Conservation (phyloP, 2,329 filamentous ascomycete genomes). For the Lithohypha guttulata region DNA sequence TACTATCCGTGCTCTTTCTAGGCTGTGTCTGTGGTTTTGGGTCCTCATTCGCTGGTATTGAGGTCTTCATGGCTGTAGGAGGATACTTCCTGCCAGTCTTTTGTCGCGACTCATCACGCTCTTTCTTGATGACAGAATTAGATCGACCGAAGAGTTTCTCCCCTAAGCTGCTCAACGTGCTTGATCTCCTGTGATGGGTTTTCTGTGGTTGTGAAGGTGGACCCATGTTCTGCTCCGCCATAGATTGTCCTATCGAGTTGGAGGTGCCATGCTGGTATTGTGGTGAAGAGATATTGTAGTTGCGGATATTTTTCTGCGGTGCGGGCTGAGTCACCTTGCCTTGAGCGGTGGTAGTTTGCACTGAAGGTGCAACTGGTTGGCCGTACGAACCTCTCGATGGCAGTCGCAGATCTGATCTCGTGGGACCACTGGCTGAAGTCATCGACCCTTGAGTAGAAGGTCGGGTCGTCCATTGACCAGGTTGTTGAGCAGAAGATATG, state of each 20-base stretch:
- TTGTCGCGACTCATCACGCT: constrained; percentile 28
- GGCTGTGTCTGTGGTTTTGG: too few species aligned
- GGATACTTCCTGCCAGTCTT: constrained; percentile 61
- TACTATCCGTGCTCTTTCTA: constrained; percentile 61
- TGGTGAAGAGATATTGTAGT: constrained; percentile 61
- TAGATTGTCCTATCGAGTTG: constrained; percentile 45
- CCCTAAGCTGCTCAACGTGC: constrained; percentile 68
- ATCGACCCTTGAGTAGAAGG: constrained; percentile 77
- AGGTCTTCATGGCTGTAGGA: constrained; percentile 78
- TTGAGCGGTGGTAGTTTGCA: constrained; percentile 80
- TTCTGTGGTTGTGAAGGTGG: constrained; percentile 35
- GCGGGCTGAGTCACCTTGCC: constrained; percentile 81
- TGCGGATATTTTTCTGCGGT: constrained; percentile 47
- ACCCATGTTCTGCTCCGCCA: constrained; percentile 47
- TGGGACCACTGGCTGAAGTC: constrained; percentile 46
- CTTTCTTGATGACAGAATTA: constrained; percentile 44
- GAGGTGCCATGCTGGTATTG: constrained; percentile 43
- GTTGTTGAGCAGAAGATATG: constrained; percentile 26
- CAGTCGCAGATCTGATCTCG: constrained; percentile 41
- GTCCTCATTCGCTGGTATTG: constrained; percentile 47
- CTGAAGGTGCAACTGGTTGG: constrained; percentile 74
- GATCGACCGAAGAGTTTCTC: constrained; percentile 77
- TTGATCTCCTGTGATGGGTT: constrained; percentile 54
- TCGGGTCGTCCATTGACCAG: constrained; percentile 36
- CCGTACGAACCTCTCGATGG: constrained; percentile 74